phyloP scores from a whole-genome alignment of 1,284 basidiomycete genomes.

The Cutaneotrichosporon arboriforme region DNA sequence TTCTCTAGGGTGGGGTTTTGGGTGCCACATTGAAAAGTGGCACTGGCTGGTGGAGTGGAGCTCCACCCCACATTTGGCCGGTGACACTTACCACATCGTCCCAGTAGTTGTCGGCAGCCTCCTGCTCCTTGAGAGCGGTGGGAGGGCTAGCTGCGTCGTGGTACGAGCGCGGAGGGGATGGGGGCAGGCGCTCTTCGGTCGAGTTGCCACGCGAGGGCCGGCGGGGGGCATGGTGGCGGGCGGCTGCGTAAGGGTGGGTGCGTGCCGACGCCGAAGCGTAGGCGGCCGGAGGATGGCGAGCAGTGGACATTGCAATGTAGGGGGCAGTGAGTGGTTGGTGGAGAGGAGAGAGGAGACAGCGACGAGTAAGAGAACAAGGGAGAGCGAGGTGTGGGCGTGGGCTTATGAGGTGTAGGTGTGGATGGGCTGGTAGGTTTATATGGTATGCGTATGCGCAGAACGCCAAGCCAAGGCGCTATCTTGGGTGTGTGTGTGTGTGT shows the following conservation, averaged over 20 bases:
- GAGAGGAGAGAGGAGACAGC: too few species aligned
- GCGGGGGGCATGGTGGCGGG: conserved; percentile 2
- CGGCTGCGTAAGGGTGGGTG: conserved; percentile 14
- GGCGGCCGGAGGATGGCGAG: conserved; percentile 10
- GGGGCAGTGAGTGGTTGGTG: too few species aligned
- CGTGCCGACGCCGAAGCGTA: conserved; percentile 5
- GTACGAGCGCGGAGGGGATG: conserved; percentile 37
- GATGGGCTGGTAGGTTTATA: too few species aligned
- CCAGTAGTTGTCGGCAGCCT: conserved; percentile 36
- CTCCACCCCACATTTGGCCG: too few species aligned
- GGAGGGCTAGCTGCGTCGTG: conserved; percentile 35
- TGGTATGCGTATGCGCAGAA: too few species aligned
- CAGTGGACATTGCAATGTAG: conserved; percentile 5
- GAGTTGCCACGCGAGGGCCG: neutral
- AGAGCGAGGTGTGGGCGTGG: too few species aligned
- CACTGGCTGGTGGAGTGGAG: too few species aligned
- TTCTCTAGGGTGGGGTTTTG: conserved; percentile 1
- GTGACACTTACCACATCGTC: conserved; percentile 27
- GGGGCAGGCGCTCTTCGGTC: conserved; percentile 24
- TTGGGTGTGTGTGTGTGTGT: too few species aligned
- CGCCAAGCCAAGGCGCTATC: too few species aligned
- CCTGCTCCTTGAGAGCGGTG: conserved; percentile 18
- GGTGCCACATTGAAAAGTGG: neutral
- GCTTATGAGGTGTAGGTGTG: neutral
- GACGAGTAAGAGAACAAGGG: too few species aligned